Base-by-base conservation (phyloP, 2,329 filamentous ascomycete genomes). In the Colletotrichum sp. region DNA sequence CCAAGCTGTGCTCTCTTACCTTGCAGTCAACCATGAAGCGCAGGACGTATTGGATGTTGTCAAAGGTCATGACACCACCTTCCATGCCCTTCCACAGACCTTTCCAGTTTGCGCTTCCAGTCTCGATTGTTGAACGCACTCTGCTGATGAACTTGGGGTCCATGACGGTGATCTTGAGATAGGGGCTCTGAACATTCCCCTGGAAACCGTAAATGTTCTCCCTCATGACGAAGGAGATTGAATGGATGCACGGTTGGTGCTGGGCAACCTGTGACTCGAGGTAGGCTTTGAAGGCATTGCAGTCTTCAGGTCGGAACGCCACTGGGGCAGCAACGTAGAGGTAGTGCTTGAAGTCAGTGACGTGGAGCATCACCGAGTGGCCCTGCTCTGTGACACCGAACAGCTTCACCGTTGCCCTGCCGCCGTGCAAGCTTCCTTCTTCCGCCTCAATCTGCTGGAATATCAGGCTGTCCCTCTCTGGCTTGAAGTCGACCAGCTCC, bases 11-110 rank as follows among this genome's bases (percentile, higher is more conserved):
- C 15, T 5, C 34, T 13, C 86, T 79, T 87, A 95, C 93, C 84
- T 96, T 94, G 79, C 95, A 98, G 84, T 99, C 97, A 66, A 99
- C 96, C 97, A 99, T 99, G 86, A 99, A 99, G 68, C 97, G 92
- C 79, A 99, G 86, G 30, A 99, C 92, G 82, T 98, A 99, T 88
- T 98, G 95, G 73, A 99, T 96, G 79, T 94, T 98, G 87, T 99
- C 97, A 81, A 96, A 99, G 0, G 97, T 99, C 84, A 96, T 91
- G 78, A 99, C 92, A 24, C 94, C 94, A 24, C 91, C 91, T 7
- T 90, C 89, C 8, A 89, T 88, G 24, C 88, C 90, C 79, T 92
- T 94, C 96, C 97, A 99, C 84, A 98, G 89, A 6, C 94, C 93
- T 84, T 96, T 98, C 91, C 95, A 99, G 82, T 99, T 98, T 75